Base-by-base conservation (phyloP, 306 rosid genomes). In the Erythrophleum fordii region DNA sequence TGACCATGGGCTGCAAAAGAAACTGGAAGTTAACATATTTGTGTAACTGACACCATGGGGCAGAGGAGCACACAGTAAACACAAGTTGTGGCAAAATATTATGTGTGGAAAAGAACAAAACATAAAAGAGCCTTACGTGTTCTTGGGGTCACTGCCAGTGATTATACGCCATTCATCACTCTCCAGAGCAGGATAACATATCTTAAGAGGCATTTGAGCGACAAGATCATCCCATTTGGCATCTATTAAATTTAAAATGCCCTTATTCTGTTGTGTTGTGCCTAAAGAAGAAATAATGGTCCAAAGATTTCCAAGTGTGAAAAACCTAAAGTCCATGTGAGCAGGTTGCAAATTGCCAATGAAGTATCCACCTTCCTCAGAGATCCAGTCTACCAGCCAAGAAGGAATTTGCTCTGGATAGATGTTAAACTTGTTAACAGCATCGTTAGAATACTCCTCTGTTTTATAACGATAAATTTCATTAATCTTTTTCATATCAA, bases 321-420 rank as follows among this genome's bases (percentile, higher is more conserved):
- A 94, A 75, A 94, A 94, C 85, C 97, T 91, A 8, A 94, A 94
- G 85, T 94, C 98, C 98, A 94, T 92, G 85, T 94, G 98, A 52
- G 94, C 98, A 81, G 98, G 97, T 80, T 92, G 98, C 64, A 94
- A 85, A 82, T 94, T 94, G 51, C 98, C 98, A 53, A 92, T 92
- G 82, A 94, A 88, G 82, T 92, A 94, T 72, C 98, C 98, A 67
- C 97, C 97, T 71, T 94, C 89, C 46, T 91, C 97, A 1, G 97
- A 89, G 48, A 94, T 86, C 98, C 98, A 94, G 78, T 92, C 97
- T 5, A 92, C 97, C 8, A 94, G 91, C 98, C 98, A 94, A 55
- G 92, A 81, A 55, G 98, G 98, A 82, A 94, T 94, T 88, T 94
- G 98, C 82, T 94, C 98, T 8, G 98, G 98, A 83, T 94, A 92